Evolutionary conservation across 768 basidiomycete species (phyloP).

Genomic region (Leucogyrophana mollusca): DNA sequence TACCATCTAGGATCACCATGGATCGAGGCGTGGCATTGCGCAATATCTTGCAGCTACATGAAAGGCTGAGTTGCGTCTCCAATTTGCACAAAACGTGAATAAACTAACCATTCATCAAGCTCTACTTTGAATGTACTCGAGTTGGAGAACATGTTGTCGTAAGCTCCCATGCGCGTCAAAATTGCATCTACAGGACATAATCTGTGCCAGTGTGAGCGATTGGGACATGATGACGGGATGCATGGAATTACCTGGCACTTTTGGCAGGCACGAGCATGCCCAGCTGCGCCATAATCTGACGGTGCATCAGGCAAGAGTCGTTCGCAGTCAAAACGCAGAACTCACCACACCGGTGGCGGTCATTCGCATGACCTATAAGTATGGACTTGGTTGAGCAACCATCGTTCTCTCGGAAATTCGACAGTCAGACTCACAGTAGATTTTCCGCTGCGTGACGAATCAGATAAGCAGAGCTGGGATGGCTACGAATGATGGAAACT

Average conservation of each 20-base stretch:
- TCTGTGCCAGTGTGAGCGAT: conserved; percentile 35
- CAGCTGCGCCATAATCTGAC: conserved; percentile 86
- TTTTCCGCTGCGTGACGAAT: conserved; percentile 53
- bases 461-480: neutral
- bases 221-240: neutral
- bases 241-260: conserved; percentile 72
- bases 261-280: conserved; percentile 94
- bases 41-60: conserved; percentile 81
- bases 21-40: conserved; percentile 93
- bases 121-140: conserved; percentile 98
- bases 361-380: conserved; percentile 81
- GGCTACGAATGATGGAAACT: conserved; percentile 24
- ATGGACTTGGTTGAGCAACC: neutral
- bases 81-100: neutral
- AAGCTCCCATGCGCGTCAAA: conserved; percentile 96
- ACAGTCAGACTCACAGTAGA: conserved; percentile 55
- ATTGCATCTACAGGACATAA: conserved; percentile 90
- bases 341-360: conserved; percentile 88
- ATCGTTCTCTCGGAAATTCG: neutral
- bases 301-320: conserved; percentile 6
- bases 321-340: neutral
- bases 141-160: conserved; percentile 95
- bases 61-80: neutral
- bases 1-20: conserved; percentile 92
- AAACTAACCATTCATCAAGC: conserved; percentile 85